phyloP scores from a whole-genome alignment of 805 yeast genomes.

The Schwanniomyces occidentalis region DNA sequence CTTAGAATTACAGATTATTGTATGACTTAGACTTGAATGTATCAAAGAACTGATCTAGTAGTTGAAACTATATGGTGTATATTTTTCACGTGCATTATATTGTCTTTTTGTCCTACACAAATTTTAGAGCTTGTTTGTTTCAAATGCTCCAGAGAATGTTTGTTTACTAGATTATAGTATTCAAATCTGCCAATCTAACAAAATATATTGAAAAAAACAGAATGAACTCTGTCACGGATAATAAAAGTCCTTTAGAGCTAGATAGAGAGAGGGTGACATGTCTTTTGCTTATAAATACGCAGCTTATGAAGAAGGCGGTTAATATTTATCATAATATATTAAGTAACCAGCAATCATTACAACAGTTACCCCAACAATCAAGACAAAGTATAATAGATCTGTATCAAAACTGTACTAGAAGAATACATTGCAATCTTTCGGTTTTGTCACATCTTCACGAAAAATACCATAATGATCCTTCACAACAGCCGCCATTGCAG shows the following conservation, averaged over 20 bases:
- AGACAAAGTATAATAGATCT: conserved; percentile 33
- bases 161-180: no score
- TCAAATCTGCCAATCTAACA: no score
- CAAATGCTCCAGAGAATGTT: no score
- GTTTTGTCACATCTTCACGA: conserved; percentile 41
- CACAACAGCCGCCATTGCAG: conserved; percentile 23
- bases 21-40: no score
- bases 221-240: conserved; percentile 4
- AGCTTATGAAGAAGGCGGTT: conserved; percentile 42
- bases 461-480: conserved; percentile 32
- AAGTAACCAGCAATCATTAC: conserved; percentile 35
- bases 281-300: conserved; percentile 41
- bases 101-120: no score
- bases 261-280: conserved; percentile 45
- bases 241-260: conserved; percentile 16
- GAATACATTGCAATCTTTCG: conserved; percentile 43
- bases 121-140: no score
- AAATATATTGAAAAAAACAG: no score
- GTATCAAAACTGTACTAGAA: conserved; percentile 40
- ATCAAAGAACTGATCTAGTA: no score
- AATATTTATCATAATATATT: conserved; percentile 34
- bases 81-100: no score
- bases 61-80: no score
- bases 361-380: conserved; percentile 31
- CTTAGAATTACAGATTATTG: no score